These are phyloP conservation scores for Populus hybrid DNA, from an alignment of 441 rosid genomes.

Conservation along the genomic window DNA sequence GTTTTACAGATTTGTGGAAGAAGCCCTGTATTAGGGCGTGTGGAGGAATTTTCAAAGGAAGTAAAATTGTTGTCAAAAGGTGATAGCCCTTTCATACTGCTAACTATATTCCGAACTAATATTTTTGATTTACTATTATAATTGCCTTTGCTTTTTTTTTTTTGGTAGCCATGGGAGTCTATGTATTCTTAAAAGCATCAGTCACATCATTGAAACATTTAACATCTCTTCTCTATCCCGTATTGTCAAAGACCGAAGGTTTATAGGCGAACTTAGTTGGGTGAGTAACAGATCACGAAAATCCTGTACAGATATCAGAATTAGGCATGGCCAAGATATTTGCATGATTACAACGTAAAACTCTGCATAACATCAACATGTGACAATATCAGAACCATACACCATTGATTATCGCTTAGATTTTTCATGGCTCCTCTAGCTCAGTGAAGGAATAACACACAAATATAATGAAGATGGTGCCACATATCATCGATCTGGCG, in stretches of 20 bases:
- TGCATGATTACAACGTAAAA: background rate
- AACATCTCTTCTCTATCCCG: conserved; percentile 55
- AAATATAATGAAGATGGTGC: no score
- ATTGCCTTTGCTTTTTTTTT: background rate
- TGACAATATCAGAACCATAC: no score
- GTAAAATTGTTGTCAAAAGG: conserved; percentile 60
- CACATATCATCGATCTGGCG: no score
- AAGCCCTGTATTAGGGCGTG: conserved; percentile 72
- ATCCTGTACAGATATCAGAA: background rate
- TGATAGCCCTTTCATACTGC: conserved; percentile 14
- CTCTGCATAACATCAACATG: no score
- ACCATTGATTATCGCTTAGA: no score
- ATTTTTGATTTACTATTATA: background rate
- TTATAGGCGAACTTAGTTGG: conserved; percentile 7
- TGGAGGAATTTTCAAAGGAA: conserved; percentile 77
- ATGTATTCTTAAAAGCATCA: conserved; percentile 47
- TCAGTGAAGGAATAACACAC: no score
- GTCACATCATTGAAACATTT: conserved; percentile 55
- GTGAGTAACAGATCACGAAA: conserved; percentile 1
- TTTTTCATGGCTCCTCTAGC: no score
- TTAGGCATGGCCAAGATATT: background rate
- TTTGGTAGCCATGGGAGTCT: conserved; percentile 56
- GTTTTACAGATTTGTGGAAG: conserved; percentile 81
- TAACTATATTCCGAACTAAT: background rate
- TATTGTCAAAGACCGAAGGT: conserved; percentile 40